These are phyloP conservation scores for Cenococcum geophilum DNA, from an alignment of 495 filamentous ascomycete genomes.

Conservation along the genomic window DNA sequence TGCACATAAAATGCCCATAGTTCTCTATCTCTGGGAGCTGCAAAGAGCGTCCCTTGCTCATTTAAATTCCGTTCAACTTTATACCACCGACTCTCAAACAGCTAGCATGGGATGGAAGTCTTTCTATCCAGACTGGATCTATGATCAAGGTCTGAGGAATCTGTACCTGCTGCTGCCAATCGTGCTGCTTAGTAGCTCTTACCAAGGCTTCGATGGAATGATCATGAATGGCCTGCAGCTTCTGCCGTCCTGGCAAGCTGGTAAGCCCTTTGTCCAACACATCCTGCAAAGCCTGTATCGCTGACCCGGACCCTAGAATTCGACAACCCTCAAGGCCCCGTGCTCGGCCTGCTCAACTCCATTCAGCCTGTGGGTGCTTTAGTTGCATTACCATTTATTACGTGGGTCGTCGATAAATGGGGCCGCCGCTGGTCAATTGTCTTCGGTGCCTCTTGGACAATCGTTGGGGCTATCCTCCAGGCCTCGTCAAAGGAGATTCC, in stretches of 20 bases:
- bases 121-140: not conserved
- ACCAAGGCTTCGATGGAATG: constrained; percentile 1
- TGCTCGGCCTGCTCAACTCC: constrained; percentile 20
- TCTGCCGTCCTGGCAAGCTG: not conserved
- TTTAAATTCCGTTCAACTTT: not conserved
- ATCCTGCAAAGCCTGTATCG: not conserved
- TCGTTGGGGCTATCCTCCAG: constrained; percentile 24
- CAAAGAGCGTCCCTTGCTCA: not conserved
- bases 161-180: constrained; percentile 1
- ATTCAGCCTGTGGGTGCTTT: constrained; percentile 19
- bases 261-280: not conserved
- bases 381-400: constrained; percentile 12
- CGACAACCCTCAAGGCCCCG: constrained; percentile 35
- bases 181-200: not conserved
- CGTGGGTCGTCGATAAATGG: constrained; percentile 11
- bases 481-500: constrained; percentile 9
- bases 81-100: not conserved
- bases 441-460: not conserved
- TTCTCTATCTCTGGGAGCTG: not conserved
- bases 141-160: not conserved
- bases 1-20: not conserved
- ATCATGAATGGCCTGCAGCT: constrained; percentile 1
- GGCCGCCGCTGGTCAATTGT: constrained; percentile 16
- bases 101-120: not conserved
- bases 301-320: constrained; percentile 26